phyloP scores from a whole-genome alignment of 352 stramenopile genomes.

The Plasmopara halstedii region DNA sequence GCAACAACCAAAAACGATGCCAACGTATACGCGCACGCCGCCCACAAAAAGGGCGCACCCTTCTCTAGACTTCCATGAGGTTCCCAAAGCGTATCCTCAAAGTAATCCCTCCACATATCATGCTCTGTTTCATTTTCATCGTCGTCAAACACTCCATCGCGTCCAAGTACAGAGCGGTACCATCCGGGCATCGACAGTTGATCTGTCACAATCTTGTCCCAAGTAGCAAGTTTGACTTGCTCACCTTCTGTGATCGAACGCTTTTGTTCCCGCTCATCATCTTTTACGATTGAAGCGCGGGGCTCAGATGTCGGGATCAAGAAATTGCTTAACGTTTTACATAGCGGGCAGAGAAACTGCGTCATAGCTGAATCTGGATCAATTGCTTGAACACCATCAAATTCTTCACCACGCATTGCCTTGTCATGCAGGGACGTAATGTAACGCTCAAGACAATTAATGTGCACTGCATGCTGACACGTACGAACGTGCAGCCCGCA shows the following conservation, averaged over 20 bases:
- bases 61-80: constrained; percentile 82
- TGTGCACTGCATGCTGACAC: constrained; percentile 82
- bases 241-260: constrained; percentile 4
- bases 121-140: constrained; percentile 49
- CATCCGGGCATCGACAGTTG: constrained; percentile 58
- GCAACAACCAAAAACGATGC: constrained; percentile 66
- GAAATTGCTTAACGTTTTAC: constrained; percentile 90
- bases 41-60: constrained; percentile 79
- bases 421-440: constrained; percentile 83
- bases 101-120: constrained; percentile 81
- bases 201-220: constrained; percentile 53
- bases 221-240: constrained; percentile 20
- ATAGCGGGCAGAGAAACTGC: constrained; percentile 89
- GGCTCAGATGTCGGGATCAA: constrained; percentile 76
- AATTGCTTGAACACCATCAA: constrained; percentile 83
- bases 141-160: constrained; percentile 44
- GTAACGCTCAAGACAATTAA: constrained; percentile 81
- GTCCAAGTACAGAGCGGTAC: constrained; percentile 63
- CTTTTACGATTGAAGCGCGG: constrained; percentile 14
- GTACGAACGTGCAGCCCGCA: constrained; percentile 80
- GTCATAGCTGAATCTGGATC: constrained; percentile 84
- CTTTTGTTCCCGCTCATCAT: constrained; percentile 17
- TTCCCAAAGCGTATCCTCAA: constrained; percentile 83
- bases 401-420: constrained; percentile 81
- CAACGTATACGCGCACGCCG: constrained; percentile 71